Evolutionary conservation across 257 asterid species (phyloP), one percentile per base, ranked within the genome.

Genomic region (Rehmannia glutinosa): DNA sequence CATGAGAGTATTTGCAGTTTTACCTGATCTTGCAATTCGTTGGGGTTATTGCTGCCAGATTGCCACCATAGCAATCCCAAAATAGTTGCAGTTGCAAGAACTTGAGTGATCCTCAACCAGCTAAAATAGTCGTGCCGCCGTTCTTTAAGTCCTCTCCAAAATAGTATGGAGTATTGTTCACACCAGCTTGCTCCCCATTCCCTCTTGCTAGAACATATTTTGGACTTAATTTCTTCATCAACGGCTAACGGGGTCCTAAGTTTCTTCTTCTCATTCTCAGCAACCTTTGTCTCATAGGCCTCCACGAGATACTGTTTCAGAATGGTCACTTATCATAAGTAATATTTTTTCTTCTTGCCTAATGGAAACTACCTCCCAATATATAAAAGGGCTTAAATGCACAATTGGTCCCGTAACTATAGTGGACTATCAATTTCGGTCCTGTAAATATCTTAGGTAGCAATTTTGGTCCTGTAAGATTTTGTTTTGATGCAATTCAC

Each of bases 41-140:
- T 60, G 0, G 97, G 87, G 42, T 78, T 75, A 56, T 76, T 56
- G 45, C 83, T 76, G 15, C 91, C 95, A 9, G 99, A 85, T 56
- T 88, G 89, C 99, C 99, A 94, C 99, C 99, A 94, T 1, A 94
- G 79, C 74, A 94, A 47, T 20, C 97, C 99, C 76, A 88, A 81
- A 27, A 88, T 82, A n/a, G 86, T 68, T n/a, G 97, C 96, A 12
- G 96, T 85, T 8, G 91, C 87, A 47, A 94, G 82, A 56, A 94
- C 97, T 77, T 94, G 99, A 38, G 93, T 84, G 70, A 88, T 78
- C 79, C 92, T 91, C 77, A 94, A 60, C 97, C 96, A 88, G 83
- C 97, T 88, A 63, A 94, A 88, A 58, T 87, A 88, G 64, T 94
- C 99, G 3, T 94, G 96, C 30, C 90, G 75, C 51, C 99, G 59